A percentile compares a stretch with the other conserved stretches of the same genome.
phyloP scores from a whole-genome alignment of 805 yeast genomes.

The Metschnikowia bowlesiae region DNA sequence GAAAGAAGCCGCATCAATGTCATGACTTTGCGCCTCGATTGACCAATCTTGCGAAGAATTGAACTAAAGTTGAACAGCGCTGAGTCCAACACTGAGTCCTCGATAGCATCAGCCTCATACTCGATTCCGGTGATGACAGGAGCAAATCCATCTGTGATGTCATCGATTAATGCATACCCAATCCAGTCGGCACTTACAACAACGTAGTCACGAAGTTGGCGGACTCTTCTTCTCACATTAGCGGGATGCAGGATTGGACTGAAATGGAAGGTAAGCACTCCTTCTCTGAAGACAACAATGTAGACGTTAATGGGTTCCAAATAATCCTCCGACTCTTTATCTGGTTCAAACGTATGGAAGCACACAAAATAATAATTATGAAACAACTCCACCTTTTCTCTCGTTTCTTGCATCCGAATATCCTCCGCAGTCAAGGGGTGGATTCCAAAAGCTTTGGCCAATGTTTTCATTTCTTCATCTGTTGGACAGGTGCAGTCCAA shows the following conservation, averaged over 20 bases:
- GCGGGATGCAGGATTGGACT: conserved; percentile 57
- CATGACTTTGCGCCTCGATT: conserved; percentile 88
- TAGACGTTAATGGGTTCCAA: conserved; percentile 70
- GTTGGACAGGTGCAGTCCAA: conserved; percentile 91
- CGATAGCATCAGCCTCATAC: conserved; percentile 77
- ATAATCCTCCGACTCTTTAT: conserved; percentile 74
- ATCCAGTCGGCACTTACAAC: conserved; percentile 78
- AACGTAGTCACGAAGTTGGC: conserved; percentile 74
- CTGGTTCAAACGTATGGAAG: conserved; percentile 94
- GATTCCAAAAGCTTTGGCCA: conserved; percentile 91
- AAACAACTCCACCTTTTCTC: conserved; percentile 95
- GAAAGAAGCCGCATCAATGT: conserved; percentile 81
- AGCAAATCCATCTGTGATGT: conserved; percentile 79
- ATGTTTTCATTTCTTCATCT: conserved; percentile 86
- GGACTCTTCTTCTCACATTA: conserved; percentile 75
- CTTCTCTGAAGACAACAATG: conserved; percentile 57
- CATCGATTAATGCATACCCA: conserved; percentile 78
- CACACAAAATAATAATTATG: conserved; percentile 88
- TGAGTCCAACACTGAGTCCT: conserved; percentile 79
- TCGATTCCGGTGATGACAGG: conserved; percentile 76
- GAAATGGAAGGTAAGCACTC: conserved; percentile 57
- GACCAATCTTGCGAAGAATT: conserved; percentile 82
- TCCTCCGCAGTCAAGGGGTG: conserved; percentile 98
- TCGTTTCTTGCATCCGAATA: conserved; percentile 91
- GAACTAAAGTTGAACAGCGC: conserved; percentile 67